These are phyloP conservation scores for Pseudogymnoascus sp. DNA, from an alignment of 2,329 filamentous ascomycete species.

Conservation along the genomic window DNA sequence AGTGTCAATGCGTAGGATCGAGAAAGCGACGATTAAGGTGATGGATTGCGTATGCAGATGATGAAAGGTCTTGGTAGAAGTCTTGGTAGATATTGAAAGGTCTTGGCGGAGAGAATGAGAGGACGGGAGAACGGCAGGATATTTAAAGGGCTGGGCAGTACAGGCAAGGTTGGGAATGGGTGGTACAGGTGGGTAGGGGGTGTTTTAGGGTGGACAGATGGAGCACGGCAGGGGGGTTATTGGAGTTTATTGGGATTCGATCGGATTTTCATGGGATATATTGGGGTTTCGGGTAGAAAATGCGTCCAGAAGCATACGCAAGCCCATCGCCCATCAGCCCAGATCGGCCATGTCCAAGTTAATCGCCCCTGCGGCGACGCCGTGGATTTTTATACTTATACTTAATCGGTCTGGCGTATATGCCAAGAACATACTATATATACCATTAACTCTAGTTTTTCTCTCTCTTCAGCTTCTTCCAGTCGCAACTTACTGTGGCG, in stretches of 20 bases:
- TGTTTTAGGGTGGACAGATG: background rate
- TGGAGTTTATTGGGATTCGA: background rate
- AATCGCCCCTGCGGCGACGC: background rate
- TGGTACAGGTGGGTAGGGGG: background rate
- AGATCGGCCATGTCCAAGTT: background rate
- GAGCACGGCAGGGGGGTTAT: background rate
- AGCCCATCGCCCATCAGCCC: background rate
- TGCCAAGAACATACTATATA: background rate
- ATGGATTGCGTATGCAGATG: background rate
- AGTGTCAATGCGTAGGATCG: background rate
- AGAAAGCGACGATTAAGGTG: background rate
- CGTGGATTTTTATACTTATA: background rate
- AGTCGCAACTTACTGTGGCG: background rate
- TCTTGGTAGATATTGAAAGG: background rate
- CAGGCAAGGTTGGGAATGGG: background rate
- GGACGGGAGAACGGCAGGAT: slow-evolving; percentile 5
- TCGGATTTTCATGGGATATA: background rate
- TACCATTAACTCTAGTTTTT: background rate
- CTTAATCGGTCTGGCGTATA: background rate
- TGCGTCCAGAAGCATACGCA: background rate
- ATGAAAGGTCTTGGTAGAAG: background rate
- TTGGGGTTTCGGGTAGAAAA: background rate
- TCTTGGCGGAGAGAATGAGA: background rate
- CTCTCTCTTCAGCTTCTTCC: background rate
- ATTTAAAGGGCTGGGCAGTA: background rate